Evolutionary conservation across 2,329 filamentous ascomycete genomes (phyloP).

Genomic region (Nemania sp.): DNA sequence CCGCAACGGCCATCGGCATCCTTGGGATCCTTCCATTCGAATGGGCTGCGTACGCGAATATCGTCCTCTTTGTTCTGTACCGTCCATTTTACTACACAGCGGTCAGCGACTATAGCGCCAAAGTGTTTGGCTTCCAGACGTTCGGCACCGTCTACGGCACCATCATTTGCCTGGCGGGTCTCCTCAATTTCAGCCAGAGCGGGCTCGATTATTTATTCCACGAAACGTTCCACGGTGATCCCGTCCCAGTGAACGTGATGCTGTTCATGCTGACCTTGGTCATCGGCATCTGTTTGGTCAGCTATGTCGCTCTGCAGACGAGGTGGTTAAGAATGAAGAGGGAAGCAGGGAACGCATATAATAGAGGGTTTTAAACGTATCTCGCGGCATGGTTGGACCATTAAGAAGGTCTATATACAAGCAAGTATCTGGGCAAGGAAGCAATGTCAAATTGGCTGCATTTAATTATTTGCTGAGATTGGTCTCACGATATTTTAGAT

Average conservation of each 20-base stretch:
- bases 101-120: constrained; percentile 85
- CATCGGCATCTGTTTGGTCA: constrained; percentile 67
- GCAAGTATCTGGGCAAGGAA: background rate
- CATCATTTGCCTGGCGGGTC: constrained; percentile 81
- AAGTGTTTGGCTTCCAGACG: constrained; percentile 89
- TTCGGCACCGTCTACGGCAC: constrained; percentile 94
- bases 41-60: constrained; percentile 75
- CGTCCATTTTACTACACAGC: constrained; percentile 90
- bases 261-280: constrained; percentile 64
- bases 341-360: constrained; percentile 15
- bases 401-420: too few relatives aligned
- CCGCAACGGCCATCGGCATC: constrained; percentile 74
- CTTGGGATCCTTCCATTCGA: constrained; percentile 71
- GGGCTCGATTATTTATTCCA: constrained; percentile 80
- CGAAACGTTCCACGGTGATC: constrained; percentile 69
- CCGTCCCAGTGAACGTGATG: constrained; percentile 74
- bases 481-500: background rate
- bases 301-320: constrained; percentile 60
- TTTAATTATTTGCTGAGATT: background rate
- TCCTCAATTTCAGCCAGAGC: constrained; percentile 83
- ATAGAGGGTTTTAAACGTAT: constrained; percentile 4
- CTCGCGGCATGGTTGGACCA: background rate
- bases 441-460: background rate
- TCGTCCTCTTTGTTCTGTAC: constrained; percentile 80
- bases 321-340: constrained; percentile 35